A percentile compares a stretch with the other conserved stretches of the same genome.
Conservation (phyloP, 495 filamentous ascomycete genomes). For the Oidiodendron maius region DNA sequence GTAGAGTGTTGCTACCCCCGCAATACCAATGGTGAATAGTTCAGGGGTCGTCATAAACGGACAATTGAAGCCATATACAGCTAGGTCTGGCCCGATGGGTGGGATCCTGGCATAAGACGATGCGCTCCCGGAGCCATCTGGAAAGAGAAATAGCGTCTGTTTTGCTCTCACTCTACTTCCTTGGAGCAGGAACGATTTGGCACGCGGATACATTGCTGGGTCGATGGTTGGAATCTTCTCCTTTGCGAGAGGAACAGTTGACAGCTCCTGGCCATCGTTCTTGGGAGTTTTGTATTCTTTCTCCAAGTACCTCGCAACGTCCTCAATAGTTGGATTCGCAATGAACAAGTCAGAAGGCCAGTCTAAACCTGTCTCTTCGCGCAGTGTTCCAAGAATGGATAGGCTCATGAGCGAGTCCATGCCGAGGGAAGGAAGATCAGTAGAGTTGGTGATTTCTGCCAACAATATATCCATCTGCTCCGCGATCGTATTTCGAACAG, state of each 20-base stretch:
- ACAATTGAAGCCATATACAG: slow-evolving; percentile 59
- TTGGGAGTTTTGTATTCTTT: not conserved
- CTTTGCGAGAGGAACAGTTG: too few species aligned
- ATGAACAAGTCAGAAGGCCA: slow-evolving; percentile 36
- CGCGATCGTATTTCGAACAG: slow-evolving; percentile 47
- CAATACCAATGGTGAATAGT: slow-evolving; percentile 46
- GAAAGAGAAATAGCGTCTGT: slow-evolving; percentile 61
- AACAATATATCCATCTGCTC: slow-evolving; percentile 62
- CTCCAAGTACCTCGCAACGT: not conserved
- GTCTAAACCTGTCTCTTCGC: slow-evolving; percentile 49
- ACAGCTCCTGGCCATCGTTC: not conserved
- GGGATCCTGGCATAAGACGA: slow-evolving; percentile 52
- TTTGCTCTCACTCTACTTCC: slow-evolving; percentile 52
- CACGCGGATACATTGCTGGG: not conserved
- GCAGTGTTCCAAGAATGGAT: slow-evolving; percentile 47
- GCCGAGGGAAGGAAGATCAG: slow-evolving; percentile 47
- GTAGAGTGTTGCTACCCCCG: slow-evolving; percentile 48
- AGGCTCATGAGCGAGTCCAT: slow-evolving; percentile 57
- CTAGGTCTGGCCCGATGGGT: slow-evolving; percentile 38
- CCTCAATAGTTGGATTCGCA: not conserved
- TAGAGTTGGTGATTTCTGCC: slow-evolving; percentile 51
- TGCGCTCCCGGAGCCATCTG: slow-evolving; percentile 69
- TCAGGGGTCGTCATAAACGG: slow-evolving; percentile 56
- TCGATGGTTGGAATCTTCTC: too few species aligned
- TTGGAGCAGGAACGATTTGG: slow-evolving; percentile 15